Evolutionary conservation across 768 basidiomycete species (phyloP).

Genomic region (Fomitopsis serialis): DNA sequence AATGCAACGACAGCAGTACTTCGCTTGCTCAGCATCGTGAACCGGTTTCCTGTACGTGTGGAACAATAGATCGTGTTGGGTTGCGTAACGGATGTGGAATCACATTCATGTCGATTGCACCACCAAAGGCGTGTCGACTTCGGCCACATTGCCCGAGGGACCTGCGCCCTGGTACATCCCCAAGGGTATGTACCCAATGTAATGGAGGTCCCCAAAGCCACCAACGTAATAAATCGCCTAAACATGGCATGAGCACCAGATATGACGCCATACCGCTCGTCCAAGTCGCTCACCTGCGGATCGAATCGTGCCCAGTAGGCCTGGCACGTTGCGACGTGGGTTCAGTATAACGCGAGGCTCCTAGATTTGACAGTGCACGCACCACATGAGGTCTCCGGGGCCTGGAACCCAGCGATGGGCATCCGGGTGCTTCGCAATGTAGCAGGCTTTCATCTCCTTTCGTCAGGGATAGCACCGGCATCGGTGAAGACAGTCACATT

Average conservation of each 20-base stretch:
- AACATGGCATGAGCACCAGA: not conserved
- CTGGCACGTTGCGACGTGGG: constrained; percentile 21
- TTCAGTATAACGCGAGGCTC: too few relatives aligned
- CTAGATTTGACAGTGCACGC: constrained; percentile 17
- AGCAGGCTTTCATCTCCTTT: constrained; percentile 33
- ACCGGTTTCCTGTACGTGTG: too few relatives aligned
- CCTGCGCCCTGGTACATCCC: constrained; percentile 34
- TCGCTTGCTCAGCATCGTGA: too few relatives aligned
- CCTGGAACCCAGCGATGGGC: constrained; percentile 48
- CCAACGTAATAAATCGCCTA: constrained; percentile 50
- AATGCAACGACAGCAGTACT: too few relatives aligned
- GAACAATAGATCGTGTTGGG: too few relatives aligned
- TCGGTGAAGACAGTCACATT: constrained; percentile 40
- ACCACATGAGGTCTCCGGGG: constrained; percentile 42
- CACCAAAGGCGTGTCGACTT: not conserved
- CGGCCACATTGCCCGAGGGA: not conserved
- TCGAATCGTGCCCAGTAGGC: constrained; percentile 54
- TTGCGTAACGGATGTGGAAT: too few relatives aligned
- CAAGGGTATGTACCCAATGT: constrained; percentile 46
- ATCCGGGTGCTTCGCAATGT: constrained; percentile 43
- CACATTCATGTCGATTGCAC: too few relatives aligned
- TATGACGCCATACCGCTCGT: not conserved
- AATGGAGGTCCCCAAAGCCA: constrained; percentile 47
- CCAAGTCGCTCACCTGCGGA: constrained; percentile 36
- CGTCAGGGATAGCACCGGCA: constrained; percentile 24